Conservation (phyloP, 257 asterid species). For the Prunella vulgaris region DNA sequence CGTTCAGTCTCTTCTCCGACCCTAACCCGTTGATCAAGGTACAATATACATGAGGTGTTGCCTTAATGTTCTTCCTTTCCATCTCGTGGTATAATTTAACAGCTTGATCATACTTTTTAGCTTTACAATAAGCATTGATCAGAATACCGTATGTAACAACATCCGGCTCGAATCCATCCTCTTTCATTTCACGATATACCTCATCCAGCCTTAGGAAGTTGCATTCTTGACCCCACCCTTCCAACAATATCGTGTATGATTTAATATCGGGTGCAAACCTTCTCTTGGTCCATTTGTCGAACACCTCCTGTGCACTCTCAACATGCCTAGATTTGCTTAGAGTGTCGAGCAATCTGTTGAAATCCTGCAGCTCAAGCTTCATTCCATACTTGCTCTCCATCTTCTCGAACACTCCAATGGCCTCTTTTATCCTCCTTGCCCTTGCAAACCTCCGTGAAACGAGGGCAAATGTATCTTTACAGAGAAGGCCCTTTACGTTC, state of each 20-base stretch:
- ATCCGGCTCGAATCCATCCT: slow-evolving; percentile 62
- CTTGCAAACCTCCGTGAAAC: slow-evolving; percentile 75
- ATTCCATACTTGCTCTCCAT: slow-evolving; percentile 73
- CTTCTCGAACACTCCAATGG: slow-evolving; percentile 63
- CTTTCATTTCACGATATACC: slow-evolving; percentile 70
- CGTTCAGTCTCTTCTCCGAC: slow-evolving; percentile 50
- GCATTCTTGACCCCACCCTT: slow-evolving; percentile 75
- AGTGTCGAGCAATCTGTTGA: slow-evolving; percentile 72
- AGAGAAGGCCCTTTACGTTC: slow-evolving; percentile 42
- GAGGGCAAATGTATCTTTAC: slow-evolving; percentile 57
- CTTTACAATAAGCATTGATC: slow-evolving; percentile 63
- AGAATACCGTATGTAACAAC: slow-evolving; percentile 75
- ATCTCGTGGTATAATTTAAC: slow-evolving; percentile 46
- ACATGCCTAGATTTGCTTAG: slow-evolving; percentile 63
- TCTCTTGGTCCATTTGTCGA: slow-evolving; percentile 56
- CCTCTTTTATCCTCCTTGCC: slow-evolving; percentile 65
- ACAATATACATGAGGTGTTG: slow-evolving; percentile 79
- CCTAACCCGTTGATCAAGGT: slow-evolving; percentile 83
- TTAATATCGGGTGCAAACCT: slow-evolving; percentile 56
- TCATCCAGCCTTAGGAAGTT: slow-evolving; percentile 57
- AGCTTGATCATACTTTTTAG: slow-evolving; percentile 46
- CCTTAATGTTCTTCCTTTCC: slow-evolving; percentile 47
- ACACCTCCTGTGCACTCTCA: slow-evolving; percentile 62
- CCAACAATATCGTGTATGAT: slow-evolving; percentile 61
- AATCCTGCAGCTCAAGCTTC: slow-evolving; percentile 53